Evolutionary conservation across 306 rosid species (phyloP).

Genomic region (Pterocarpus santalinus): DNA sequence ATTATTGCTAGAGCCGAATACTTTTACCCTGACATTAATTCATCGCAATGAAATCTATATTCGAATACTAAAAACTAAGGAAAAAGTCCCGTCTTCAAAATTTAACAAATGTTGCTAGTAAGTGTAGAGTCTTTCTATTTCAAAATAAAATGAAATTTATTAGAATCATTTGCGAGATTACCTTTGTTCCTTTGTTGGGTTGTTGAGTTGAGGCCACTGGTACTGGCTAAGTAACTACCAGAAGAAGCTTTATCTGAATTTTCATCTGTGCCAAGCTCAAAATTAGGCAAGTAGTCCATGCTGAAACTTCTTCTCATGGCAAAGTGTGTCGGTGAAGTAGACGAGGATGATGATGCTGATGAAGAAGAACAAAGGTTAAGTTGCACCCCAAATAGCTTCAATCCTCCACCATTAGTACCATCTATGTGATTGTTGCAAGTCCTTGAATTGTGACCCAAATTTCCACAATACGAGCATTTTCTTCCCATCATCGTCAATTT

Average conservation of each 20-base stretch:
- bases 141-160: too few relatives aligned
- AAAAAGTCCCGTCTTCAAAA: too few relatives aligned
- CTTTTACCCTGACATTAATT: too few relatives aligned
- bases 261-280: constrained; percentile 38
- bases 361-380: constrained; percentile 44
- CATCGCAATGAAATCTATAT: too few relatives aligned
- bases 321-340: constrained; percentile 1
- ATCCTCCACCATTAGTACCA: constrained; percentile 37
- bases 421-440: constrained; percentile 65
- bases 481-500: constrained; percentile 69
- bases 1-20: too few relatives aligned
- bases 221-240: constrained; percentile 54
- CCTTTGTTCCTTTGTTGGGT: constrained; percentile 73
- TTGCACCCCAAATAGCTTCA: constrained; percentile 82
- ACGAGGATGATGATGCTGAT: too few relatives aligned
- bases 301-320: constrained; percentile 65
- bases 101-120: too few relatives aligned
- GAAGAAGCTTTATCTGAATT: constrained; percentile 40
- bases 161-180: neutral
- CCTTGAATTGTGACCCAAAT: constrained; percentile 90
- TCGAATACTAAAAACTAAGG: too few relatives aligned
- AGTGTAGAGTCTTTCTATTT: too few relatives aligned
- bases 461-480: constrained; percentile 95
- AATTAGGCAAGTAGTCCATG: constrained; percentile 55
- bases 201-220: constrained; percentile 47